Conservation (phyloP, 495 filamentous ascomycete species). For the Aspergillus heteromorphus region DNA sequence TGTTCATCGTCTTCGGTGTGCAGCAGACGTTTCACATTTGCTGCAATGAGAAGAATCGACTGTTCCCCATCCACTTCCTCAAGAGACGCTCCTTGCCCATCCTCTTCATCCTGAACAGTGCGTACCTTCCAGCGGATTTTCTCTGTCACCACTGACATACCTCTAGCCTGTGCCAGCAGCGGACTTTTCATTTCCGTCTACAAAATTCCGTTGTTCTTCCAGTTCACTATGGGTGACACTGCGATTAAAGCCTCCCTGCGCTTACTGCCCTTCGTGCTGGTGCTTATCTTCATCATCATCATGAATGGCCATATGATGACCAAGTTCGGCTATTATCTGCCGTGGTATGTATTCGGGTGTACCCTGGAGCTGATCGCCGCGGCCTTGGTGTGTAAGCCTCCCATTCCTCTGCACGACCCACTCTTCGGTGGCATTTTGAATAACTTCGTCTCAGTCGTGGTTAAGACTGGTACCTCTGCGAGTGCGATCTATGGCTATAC, state of each 20-base stretch:
- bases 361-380: neutral
- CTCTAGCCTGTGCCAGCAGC: too few species aligned
- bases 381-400: neutral
- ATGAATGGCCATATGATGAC: neutral
- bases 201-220: neutral
- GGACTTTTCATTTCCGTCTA: neutral
- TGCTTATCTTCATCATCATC: neutral
- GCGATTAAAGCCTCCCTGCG: neutral
- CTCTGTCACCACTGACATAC: too few species aligned
- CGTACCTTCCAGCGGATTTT: too few species aligned
- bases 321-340: neutral
- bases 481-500: neutral
- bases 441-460: neutral
- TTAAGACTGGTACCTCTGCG: neutral
- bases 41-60: neutral
- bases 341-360: neutral
- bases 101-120: too few species aligned
- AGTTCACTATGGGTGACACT: neutral
- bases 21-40: neutral
- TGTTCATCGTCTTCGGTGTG: neutral
- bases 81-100: neutral
- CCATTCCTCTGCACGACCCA: neutral
- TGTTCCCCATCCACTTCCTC: neutral
- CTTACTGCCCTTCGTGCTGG: neutral
- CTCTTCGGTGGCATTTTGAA: neutral